Conservation (phyloP, 2,329 filamentous ascomycete genomes). For the Fusarium sp. region DNA sequence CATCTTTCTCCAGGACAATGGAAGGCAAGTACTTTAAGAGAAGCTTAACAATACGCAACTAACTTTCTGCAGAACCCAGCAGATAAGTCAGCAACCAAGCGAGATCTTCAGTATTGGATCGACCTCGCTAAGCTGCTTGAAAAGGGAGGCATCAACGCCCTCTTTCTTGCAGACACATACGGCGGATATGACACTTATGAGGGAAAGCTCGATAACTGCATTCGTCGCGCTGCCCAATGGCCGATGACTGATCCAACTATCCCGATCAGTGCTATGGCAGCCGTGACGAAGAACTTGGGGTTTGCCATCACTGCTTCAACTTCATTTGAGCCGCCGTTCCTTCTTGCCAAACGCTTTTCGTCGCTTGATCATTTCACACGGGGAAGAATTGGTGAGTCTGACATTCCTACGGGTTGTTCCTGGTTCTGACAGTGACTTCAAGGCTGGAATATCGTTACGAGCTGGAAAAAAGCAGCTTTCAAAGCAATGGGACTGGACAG, state of each 20-base stretch:
- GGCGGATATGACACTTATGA: slow-evolving; percentile 74
- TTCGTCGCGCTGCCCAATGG: slow-evolving; percentile 72
- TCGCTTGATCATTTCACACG: slow-evolving; percentile 72
- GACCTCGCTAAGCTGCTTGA: slow-evolving; percentile 72
- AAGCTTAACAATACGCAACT: fast-evolving
- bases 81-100: slow-evolving; percentile 71
- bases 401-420: fast-evolving
- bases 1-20: slow-evolving; percentile 75
- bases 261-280: slow-evolving; percentile 74
- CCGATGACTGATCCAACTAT: slow-evolving; percentile 74
- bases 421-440: neutral
- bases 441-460: slow-evolving; percentile 75
- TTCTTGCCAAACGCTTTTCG: slow-evolving; percentile 71
- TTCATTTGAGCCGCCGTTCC: slow-evolving; percentile 71
- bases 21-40: slow-evolving; percentile 60
- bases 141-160: slow-evolving; percentile 70
- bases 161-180: slow-evolving; percentile 75
- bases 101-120: slow-evolving; percentile 71
- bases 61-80: slow-evolving; percentile 62
- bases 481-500: slow-evolving; percentile 70
- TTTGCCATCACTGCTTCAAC: slow-evolving; percentile 74
- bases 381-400: slow-evolving; percentile 59
- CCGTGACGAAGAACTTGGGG: slow-evolving; percentile 71
- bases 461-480: slow-evolving; percentile 65
- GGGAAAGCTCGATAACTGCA: slow-evolving; percentile 69